Evolutionary conservation across 352 stramenopile species (phyloP).

Genomic region (Phytopythium kandeliae): DNA sequence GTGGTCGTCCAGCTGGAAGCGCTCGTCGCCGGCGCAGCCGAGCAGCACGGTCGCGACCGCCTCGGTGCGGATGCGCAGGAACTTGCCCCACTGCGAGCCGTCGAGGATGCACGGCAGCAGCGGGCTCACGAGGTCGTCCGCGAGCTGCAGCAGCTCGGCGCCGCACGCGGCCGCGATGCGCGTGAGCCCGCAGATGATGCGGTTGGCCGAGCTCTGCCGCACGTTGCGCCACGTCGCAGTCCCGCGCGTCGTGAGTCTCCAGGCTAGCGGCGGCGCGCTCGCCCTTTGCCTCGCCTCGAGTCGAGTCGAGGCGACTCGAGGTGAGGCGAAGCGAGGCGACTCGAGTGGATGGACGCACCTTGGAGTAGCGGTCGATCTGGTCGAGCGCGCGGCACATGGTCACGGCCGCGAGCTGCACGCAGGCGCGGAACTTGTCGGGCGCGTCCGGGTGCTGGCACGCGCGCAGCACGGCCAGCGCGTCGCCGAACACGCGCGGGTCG

Average conservation of each 20-base stretch:
- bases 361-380: slow-evolving; percentile 70
- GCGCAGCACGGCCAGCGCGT: slow-evolving; percentile 40
- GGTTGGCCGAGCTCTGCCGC: slow-evolving; percentile 27
- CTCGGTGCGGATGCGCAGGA: slow-evolving; percentile 37
- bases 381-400: slow-evolving; percentile 41
- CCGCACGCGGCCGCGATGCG: slow-evolving; percentile 37
- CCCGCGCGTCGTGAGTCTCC: no score
- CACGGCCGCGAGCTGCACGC: slow-evolving; percentile 22
- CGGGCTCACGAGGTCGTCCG: slow-evolving; percentile 40
- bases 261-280: no score
- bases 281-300: no score
- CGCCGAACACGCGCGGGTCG: slow-evolving; percentile 64
- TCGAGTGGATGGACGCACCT: slow-evolving; percentile 23
- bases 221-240: background rate
- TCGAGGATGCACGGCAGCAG: slow-evolving; percentile 41
- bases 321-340: no score
- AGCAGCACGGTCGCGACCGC: slow-evolving; percentile 43
- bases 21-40: slow-evolving; percentile 23
- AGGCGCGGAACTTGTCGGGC: slow-evolving; percentile 17
- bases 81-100: slow-evolving; percentile 43
- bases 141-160: slow-evolving; percentile 26
- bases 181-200: slow-evolving; percentile 50
- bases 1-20: slow-evolving; percentile 35
- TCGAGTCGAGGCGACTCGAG: no score
- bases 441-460: slow-evolving; percentile 20